Percentiles rank a stretch among this genome's conserved stretches.
These are phyloP conservation scores for Trametes punicea DNA, from an alignment of 768 basidiomycete species.

Conservation along the genomic window DNA sequence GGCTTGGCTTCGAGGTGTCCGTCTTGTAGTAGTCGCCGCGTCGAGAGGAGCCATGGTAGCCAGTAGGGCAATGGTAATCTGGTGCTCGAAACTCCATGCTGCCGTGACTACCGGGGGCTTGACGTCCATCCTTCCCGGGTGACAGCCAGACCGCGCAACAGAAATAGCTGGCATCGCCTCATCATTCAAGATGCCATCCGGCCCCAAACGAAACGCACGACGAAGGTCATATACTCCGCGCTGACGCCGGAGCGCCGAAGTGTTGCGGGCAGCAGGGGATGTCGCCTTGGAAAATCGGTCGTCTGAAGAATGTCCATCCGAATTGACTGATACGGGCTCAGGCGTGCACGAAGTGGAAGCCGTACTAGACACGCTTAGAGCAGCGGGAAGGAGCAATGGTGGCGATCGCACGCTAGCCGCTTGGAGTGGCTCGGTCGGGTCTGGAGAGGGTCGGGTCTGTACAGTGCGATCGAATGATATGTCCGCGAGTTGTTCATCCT, in stretches of 20 bases:
- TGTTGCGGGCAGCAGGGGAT: background rate
- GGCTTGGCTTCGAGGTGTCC: background rate
- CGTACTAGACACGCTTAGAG: background rate
- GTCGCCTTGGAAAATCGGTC: background rate
- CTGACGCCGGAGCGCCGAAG: constrained; percentile 12
- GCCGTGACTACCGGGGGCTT: background rate
- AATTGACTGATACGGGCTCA: too few relatives aligned
- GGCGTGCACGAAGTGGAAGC: too few relatives aligned
- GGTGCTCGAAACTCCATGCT: constrained; percentile 16
- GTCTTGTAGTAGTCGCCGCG: background rate
- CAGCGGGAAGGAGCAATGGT: background rate
- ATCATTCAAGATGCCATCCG: background rate
- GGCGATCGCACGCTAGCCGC: background rate
- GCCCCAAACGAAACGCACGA: constrained; percentile 2
- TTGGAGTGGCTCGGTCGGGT: background rate
- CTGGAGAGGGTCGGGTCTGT: background rate
- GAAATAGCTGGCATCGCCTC: background rate
- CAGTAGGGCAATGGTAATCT: constrained; percentile 20
- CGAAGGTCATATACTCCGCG: constrained; percentile 13
- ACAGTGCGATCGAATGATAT: constrained; percentile 1
- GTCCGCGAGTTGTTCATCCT: background rate
- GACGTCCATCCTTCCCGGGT: background rate
- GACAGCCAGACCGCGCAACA: background rate
- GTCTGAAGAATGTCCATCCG: too few relatives aligned
- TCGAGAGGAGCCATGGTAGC: constrained; percentile 8